Evolutionary conservation across 495 filamentous ascomycete species (phyloP).

Genomic region (Letharia columbiana): DNA sequence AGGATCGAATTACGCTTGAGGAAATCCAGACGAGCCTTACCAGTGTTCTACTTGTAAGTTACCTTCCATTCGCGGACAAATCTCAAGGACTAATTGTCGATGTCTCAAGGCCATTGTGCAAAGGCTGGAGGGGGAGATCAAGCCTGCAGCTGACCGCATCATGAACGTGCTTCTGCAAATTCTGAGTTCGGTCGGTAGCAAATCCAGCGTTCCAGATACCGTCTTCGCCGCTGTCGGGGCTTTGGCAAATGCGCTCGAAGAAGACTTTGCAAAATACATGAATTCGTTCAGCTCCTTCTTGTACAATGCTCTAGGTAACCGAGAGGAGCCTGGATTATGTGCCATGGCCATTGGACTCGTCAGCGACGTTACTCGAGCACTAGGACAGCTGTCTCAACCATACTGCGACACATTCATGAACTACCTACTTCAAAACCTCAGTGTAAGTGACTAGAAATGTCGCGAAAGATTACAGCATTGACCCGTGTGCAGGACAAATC

Average conservation of each 20-base stretch:
- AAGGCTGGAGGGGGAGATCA: slow-evolving; percentile 83
- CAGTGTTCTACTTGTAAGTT: slow-evolving; percentile 65
- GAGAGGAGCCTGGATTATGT: slow-evolving; percentile 88
- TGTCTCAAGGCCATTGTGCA: slow-evolving; percentile 60
- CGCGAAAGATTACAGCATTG: neutral
- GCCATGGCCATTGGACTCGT: slow-evolving; percentile 96
- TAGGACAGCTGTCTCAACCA: slow-evolving; percentile 82
- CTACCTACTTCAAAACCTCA: slow-evolving; percentile 78
- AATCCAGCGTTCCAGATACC: slow-evolving; percentile 90
- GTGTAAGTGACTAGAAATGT: slow-evolving; percentile 45
- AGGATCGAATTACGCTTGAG: slow-evolving; percentile 87
- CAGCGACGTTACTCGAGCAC: slow-evolving; percentile 85
- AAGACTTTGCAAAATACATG: slow-evolving; percentile 94
- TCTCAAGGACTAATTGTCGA: neutral
- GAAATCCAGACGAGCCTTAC: slow-evolving; percentile 95
- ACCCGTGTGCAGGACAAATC: slow-evolving; percentile 26
- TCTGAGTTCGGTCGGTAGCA: slow-evolving; percentile 64
- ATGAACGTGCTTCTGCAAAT: slow-evolving; percentile 82
- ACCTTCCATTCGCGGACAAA: neutral
- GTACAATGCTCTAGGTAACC: slow-evolving; percentile 86
- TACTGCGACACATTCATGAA: slow-evolving; percentile 98
- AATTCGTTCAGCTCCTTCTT: slow-evolving; percentile 83
- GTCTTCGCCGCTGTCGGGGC: slow-evolving; percentile 84
- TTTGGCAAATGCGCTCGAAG: slow-evolving; percentile 78
- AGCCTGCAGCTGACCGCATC: slow-evolving; percentile 83